Evolutionary conservation across 371 early-diverging fungal genomes (phyloP), one percentile per base, ranked within the genome.

Genomic region (Mortierella sp.): DNA sequence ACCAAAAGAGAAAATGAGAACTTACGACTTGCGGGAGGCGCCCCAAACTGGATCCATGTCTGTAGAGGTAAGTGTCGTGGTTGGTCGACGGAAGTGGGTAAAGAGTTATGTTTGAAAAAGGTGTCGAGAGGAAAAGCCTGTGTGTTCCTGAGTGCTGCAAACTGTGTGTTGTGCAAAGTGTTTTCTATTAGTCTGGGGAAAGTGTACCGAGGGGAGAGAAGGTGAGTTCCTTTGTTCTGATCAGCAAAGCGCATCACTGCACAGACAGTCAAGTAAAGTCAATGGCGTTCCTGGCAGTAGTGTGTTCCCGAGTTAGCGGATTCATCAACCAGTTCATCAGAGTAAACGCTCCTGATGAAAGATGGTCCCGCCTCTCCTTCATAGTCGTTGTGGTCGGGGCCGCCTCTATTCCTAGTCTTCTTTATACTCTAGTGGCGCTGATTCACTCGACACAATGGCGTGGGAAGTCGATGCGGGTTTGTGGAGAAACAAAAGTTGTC

Each of bases 31-130:
- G 58, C 75, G 58, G 29, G 75, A 21, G 14, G 21, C 70, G 51
- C 71, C 71, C 76, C 76, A 76, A 29, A 55, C 70, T 70, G 70
- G 55, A 70, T 76, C 76, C 76, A 76, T 76, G 16, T 49, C 41
- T 48, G 54, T 70, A 24, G 68, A 41, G 24, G 38, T 8, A 68
- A 29, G 38, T 63, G 49, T 54, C 35, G 72, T 72, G 32, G 72
- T 72, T 21, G 51, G 51, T 46, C 29, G 71, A 38, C 8, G 14
- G 3, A 29, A 6, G 43, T 35, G 27, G 51, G 51, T 16, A 6
- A 71, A 35, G 12, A 24, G 38, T 51, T 35, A 48, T 18, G 48
- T 8, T 27, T 27, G 18, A 41, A 68, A 35, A 18, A 29, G 10
- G 54, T 21, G 72, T 72, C 35, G 72, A 32, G 63, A 35, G 63